A percentile compares a stretch with the other conserved stretches of the same genome.
phyloP scores from a whole-genome alignment of 805 yeast species.

The Lipomyces orientalis region DNA sequence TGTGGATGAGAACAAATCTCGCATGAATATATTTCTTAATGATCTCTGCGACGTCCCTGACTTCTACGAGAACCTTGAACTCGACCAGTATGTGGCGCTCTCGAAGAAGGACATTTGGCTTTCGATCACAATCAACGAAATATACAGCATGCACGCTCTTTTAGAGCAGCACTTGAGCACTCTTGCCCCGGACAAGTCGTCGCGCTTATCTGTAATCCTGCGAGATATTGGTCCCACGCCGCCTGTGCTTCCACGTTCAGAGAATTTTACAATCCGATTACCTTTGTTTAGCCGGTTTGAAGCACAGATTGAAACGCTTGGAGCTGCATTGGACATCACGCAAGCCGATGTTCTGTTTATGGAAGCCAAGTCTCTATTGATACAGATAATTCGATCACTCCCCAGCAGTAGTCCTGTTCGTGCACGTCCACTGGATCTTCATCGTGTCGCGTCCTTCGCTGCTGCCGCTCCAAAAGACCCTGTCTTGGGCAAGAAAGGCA shows the following conservation, averaged over 20 bases:
- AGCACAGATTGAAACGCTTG: constrained; percentile 42
- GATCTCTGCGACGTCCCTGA: constrained; percentile 50
- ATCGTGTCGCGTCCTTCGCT: constrained; percentile 44
- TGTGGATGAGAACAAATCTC: constrained; percentile 42
- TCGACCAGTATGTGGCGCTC: constrained; percentile 49
- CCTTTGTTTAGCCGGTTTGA: constrained; percentile 46
- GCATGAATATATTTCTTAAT: constrained; percentile 44
- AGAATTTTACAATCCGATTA: constrained; percentile 44
- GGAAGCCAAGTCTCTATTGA: constrained; percentile 47
- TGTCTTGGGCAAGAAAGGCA: constrained; percentile 45
- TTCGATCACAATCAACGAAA: constrained; percentile 46
- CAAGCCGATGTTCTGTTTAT: constrained; percentile 45
- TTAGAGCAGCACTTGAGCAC: constrained; percentile 42
- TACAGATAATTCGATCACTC: constrained; percentile 47
- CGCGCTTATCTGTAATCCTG: constrained; percentile 41
- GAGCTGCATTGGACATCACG: constrained; percentile 39
- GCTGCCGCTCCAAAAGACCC: constrained; percentile 41
- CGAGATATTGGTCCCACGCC: constrained; percentile 45
- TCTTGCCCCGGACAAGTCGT: constrained; percentile 23
- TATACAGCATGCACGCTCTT: constrained; percentile 46
- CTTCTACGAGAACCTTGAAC: constrained; percentile 48
- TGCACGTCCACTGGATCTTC: constrained; percentile 42
- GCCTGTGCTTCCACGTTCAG: constrained; percentile 41
- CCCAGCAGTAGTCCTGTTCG: constrained; percentile 41
- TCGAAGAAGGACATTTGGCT: constrained; percentile 45